A percentile compares a stretch with the other conserved stretches of the same genome.
phyloP scores from a whole-genome alignment of 2,329 filamentous ascomycete genomes.

The Penicillium sp. region DNA sequence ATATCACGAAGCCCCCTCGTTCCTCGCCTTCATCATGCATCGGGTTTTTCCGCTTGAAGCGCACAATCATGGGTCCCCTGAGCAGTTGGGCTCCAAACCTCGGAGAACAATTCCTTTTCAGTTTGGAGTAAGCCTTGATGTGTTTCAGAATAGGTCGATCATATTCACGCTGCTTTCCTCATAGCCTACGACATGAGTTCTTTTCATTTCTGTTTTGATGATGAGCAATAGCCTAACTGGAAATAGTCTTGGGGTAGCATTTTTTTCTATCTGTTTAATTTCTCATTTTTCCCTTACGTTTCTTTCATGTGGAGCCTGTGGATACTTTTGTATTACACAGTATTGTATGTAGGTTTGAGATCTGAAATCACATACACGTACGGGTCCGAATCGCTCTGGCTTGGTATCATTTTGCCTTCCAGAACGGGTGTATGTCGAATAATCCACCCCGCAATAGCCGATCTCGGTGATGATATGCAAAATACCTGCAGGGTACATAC shows the following conservation, averaged over 20 bases:
- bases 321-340: not conserved
- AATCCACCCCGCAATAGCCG: conserved; percentile 7
- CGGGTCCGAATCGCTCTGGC: not conserved
- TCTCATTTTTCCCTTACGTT: not conserved
- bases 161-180: not conserved
- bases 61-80: not conserved
- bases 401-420: not conserved
- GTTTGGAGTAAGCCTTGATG: not conserved
- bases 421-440: not conserved
- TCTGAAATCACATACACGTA: not conserved
- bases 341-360: not conserved
- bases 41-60: not conserved
- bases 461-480: conserved; percentile 13
- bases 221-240: not conserved
- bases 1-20: not conserved
- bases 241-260: not conserved
- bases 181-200: too few relatives aligned
- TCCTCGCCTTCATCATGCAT: not conserved
- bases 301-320: conserved; percentile 1
- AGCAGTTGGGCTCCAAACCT: not conserved
- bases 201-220: not conserved
- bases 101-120: not conserved
- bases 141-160: not conserved
- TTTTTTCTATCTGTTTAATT: too few relatives aligned
- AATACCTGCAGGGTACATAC: not conserved